These are phyloP conservation scores for Aeminium ludgeri DNA, from an alignment of 495 filamentous ascomycete genomes.

Conservation along the genomic window DNA sequence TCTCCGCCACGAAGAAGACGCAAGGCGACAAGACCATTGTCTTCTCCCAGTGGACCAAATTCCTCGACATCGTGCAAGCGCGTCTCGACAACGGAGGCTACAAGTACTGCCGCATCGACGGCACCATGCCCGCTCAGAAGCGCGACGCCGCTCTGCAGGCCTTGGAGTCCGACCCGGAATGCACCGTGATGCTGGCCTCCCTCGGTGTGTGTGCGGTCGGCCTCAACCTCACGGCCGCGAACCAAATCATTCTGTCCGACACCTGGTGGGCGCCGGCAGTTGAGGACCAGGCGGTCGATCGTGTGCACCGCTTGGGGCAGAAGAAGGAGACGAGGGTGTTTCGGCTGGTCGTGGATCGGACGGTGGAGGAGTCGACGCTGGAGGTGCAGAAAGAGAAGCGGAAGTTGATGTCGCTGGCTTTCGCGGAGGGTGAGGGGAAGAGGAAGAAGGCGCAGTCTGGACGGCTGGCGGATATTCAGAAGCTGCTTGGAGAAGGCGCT, in stretches of 20 bases:
- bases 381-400: constrained; percentile 71
- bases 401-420: constrained; percentile 55
- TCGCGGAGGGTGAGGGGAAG: constrained; percentile 23
- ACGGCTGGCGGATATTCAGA: constrained; percentile 42
- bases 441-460: constrained; percentile 16
- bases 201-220: constrained; percentile 74
- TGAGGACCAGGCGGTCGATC: constrained; percentile 85
- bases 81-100: constrained; percentile 47
- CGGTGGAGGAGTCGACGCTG: constrained; percentile 73
- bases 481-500: constrained; percentile 29
- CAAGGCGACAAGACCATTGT: constrained; percentile 61
- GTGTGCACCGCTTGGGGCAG: constrained; percentile 79
- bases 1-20: constrained; percentile 46
- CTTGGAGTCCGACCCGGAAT: constrained; percentile 50
- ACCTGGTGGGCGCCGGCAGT: constrained; percentile 91
- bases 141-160: constrained; percentile 54
- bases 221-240: constrained; percentile 75
- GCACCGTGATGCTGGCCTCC: constrained; percentile 66
- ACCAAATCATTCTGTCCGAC: constrained; percentile 71
- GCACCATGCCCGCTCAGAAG: constrained; percentile 48
- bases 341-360: constrained; percentile 66
- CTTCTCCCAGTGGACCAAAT: constrained; percentile 89
- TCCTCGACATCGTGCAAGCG: constrained; percentile 60
- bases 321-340: constrained; percentile 61
- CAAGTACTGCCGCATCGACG: constrained; percentile 63